Evolutionary conservation across 2,329 filamentous ascomycete species (phyloP).

Genomic region (Cladosporium sp.): DNA sequence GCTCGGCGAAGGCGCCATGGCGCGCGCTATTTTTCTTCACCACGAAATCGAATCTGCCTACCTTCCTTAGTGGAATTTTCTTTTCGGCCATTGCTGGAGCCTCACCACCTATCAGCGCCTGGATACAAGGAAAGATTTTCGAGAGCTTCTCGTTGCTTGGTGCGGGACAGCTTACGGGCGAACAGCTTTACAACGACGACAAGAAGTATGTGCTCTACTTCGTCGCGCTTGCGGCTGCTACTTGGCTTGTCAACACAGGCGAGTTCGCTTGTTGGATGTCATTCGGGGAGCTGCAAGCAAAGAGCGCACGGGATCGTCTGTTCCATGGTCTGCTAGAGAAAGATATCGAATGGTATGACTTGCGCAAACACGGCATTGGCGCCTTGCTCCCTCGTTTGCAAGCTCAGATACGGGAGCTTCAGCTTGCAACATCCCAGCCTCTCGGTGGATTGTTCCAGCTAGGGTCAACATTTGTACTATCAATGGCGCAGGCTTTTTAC

Average conservation of each 20-base stretch:
- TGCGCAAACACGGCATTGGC: conserved; percentile 63
- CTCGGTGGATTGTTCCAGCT: conserved; percentile 67
- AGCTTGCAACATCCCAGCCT: conserved; percentile 73
- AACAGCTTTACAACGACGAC: conserved; percentile 53
- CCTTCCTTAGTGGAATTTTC: conserved; percentile 53
- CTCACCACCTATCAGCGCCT: conserved; percentile 60
- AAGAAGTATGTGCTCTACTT: conserved; percentile 61
- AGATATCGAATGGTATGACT: conserved; percentile 80
- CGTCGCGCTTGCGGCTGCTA: conserved; percentile 57
- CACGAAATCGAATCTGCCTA: conserved; percentile 52
- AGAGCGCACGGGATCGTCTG: conserved; percentile 57
- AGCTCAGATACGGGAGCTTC: conserved; percentile 77
- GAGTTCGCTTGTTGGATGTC: conserved; percentile 69
- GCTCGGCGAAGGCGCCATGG: conserved; percentile 36
- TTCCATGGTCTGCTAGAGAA: conserved; percentile 68
- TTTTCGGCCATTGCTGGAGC: conserved; percentile 58
- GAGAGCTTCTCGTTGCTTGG: conserved; percentile 65
- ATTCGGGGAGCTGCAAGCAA: conserved; percentile 78
- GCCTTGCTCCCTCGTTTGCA: conserved; percentile 69
- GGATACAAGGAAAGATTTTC: conserved; percentile 73
- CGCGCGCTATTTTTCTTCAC: conserved; percentile 69
- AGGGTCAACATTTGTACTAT: conserved; percentile 59
- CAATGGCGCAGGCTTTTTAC: conserved; percentile 68
- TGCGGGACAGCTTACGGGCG: conserved; percentile 45
- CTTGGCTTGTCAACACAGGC: conserved; percentile 63